Evolutionary conservation across 2,329 filamentous ascomycete species (phyloP), one percentile per base, ranked within the genome.

Genomic region (Colletotrichum horii): DNA sequence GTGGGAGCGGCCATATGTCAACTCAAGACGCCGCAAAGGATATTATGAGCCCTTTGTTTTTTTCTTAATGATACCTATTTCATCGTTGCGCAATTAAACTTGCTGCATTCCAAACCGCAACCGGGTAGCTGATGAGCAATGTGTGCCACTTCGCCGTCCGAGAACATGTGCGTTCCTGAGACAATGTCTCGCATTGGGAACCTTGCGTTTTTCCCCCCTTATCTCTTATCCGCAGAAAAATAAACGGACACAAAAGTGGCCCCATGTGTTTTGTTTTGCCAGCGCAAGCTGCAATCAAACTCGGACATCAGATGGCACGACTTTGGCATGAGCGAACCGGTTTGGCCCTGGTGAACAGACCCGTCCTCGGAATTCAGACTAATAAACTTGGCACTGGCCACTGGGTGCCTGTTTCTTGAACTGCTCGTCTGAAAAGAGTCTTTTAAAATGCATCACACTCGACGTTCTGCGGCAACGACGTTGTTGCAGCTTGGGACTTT

Each of bases 21-120:
- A 61, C 64, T 43, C 32, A 61, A 62, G 70, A 75, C 30, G 70
- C 64, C 26, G 64, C 73, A 55, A 32, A 68, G 22, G 38, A 71
- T 65, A 38, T 71, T 65, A 55, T 36, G n/a, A 36, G 43, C 43
- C 22, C 14, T 56, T 65, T 62, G 15, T 71, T 56, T 56, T 34
- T 62, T 71, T 70, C 66, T 67, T 71, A 65, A 71, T 71, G 65
- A 69, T 72, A 73, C 64, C 70, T 73, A 73, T 65, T 68, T 48
- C 71, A 65, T 58, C 14, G 43, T 73, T 73, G 22, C 73, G 38
- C 36, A 66, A 65, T 22, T 19, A 30, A 7, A 14, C 7, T 62
- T n/a, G 4, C 9, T 28, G 32, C 26, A 24, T 43, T 48, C 30
- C 6, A 11, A 24, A 16, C 34, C 24, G 32, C n/a, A 8, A 43